Evolutionary conservation across 257 asterid genomes (phyloP), one percentile per base, ranked within the genome.

Genomic region (Mitragyna speciosa): DNA sequence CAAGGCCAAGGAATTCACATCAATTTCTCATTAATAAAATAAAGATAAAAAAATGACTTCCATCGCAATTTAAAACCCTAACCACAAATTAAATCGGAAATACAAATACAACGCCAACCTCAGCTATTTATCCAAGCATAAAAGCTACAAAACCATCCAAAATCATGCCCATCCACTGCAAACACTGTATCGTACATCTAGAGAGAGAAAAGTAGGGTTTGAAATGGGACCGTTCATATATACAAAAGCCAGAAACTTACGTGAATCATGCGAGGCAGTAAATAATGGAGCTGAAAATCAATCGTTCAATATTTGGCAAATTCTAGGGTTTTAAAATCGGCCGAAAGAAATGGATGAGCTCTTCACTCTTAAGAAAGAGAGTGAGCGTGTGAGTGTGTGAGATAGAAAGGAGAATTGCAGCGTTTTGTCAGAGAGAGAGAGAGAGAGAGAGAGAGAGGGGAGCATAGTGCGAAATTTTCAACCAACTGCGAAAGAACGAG

Each of bases 321-420:
- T 69, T 74, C 84, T 87, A 88, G 90, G 91, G 87, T 89, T 82
- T 81, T 45, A 6, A 83, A 84, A 87, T 86, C 88, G 80, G 87
- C 85, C 82, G 76, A 81, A 74, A 78, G 76, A 83, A 82, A 87
- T 80, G 77, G 39, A 74, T 78, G 83, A 73, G 83, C 76, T 69
- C 70, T 61, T 54, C 43, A 71, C 59, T 74, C 79, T 75, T 43
- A 8, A 81, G 63, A 79, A 80, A 80, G 84, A 76, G 75, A 70
- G 36, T 69, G 51, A 78, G 78, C 65, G 80, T 47, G 83, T 36
- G 72, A 24, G 72, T 68, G 41, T 45, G 81, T 45, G 79, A 72
- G 82, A 64, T 54, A 30, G 80, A 84, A 76, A 81, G 64, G 12
- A 45, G 47, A 64, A 66, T 0, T 7, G 31, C 16, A 24, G 48